Conservation (phyloP, 257 asterid genomes). For the Fraxinus excelsior region DNA sequence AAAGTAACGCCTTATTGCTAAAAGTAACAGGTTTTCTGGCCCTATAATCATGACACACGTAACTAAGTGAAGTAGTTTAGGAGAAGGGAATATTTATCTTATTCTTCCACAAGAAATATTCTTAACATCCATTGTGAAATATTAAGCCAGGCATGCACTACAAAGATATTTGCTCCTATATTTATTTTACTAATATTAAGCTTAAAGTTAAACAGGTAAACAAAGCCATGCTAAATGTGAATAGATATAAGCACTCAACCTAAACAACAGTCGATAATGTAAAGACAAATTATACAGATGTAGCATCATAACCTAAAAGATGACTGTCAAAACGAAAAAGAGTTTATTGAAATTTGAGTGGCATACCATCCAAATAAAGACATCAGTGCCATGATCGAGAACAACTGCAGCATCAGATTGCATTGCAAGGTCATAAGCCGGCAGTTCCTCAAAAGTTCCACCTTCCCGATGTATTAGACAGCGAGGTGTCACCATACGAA, state of each 20-base stretch:
- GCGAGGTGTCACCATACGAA: constrained; percentile 95
- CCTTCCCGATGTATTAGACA: constrained; percentile 98
- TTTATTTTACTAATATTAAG: neutral
- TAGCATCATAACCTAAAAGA: neutral
- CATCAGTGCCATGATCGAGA: constrained; percentile 98
- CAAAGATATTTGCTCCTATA: neutral
- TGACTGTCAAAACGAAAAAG: neutral
- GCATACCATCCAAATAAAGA: constrained; percentile 97
- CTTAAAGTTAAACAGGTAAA: neutral
- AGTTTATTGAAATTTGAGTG: neutral
- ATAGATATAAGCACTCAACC: neutral
- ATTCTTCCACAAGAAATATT: neutral
- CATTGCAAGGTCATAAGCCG: constrained; percentile 96
- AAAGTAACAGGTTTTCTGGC: neutral
- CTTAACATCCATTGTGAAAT: constrained; percentile 12
- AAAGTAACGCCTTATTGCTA: neutral
- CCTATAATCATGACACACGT: neutral
- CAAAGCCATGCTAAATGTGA: neutral
- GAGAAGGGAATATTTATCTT: constrained; percentile 14
- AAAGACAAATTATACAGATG: neutral
- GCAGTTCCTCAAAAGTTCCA: constrained; percentile 96
- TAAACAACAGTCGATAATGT: neutral
- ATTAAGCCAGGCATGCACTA: neutral
- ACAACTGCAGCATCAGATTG: constrained; percentile 98
- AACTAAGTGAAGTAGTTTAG: constrained; percentile 6